Percentiles rank a stretch among this genome's conserved stretches.
These are phyloP conservation scores for Xylariomycetidae sp. DNA, from an alignment of 2,329 filamentous ascomycete species.

Conservation along the genomic window DNA sequence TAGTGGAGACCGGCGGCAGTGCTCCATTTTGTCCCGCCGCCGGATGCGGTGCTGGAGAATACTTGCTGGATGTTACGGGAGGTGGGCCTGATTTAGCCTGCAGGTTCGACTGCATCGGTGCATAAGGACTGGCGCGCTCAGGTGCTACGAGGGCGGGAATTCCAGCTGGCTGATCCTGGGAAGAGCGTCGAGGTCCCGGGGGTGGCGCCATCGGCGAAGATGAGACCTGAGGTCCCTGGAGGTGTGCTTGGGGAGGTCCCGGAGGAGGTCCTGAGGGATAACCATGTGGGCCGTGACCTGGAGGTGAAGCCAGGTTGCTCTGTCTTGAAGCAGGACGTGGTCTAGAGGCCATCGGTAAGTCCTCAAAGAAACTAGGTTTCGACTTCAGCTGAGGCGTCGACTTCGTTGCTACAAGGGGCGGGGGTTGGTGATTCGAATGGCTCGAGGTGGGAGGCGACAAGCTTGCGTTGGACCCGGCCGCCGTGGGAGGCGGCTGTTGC, in stretches of 20 bases:
- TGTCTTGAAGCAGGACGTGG: conserved; percentile 58
- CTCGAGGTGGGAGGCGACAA: conserved; percentile 34
- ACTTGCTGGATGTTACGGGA: conserved; percentile 38
- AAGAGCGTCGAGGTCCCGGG: conserved; percentile 11
- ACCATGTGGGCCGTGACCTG: conserved; percentile 30
- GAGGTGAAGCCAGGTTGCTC: conserved; percentile 40
- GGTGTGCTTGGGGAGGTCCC: conserved; percentile 18
- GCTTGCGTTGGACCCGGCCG: conserved; percentile 19
- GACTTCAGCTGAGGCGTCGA: conserved; percentile 29
- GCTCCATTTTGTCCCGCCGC: conserved; percentile 35
- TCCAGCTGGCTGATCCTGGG: conserved; percentile 20
- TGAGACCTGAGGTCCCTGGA: conserved; percentile 16
- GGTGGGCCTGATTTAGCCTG: conserved; percentile 27
- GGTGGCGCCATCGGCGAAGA: conserved; percentile 8
- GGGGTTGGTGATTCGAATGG: conserved; percentile 28
- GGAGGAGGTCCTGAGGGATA: conserved; percentile 29
- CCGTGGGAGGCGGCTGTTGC: conserved; percentile 20
- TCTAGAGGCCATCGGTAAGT: conserved; percentile 60
- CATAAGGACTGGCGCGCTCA: conserved; percentile 49
- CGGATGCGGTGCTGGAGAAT: conserved; percentile 56
- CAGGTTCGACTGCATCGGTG: conserved; percentile 35
- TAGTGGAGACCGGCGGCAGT: conserved; percentile 31
- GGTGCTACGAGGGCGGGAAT: conserved; percentile 47
- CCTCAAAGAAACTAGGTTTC: conserved; percentile 69
- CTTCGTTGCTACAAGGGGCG: conserved; percentile 27